Percentiles rank a stretch among this genome's conserved stretches.
These are phyloP conservation scores for Pleomassaria siparia DNA, from an alignment of 2,329 filamentous ascomycete species.

Conservation along the genomic window DNA sequence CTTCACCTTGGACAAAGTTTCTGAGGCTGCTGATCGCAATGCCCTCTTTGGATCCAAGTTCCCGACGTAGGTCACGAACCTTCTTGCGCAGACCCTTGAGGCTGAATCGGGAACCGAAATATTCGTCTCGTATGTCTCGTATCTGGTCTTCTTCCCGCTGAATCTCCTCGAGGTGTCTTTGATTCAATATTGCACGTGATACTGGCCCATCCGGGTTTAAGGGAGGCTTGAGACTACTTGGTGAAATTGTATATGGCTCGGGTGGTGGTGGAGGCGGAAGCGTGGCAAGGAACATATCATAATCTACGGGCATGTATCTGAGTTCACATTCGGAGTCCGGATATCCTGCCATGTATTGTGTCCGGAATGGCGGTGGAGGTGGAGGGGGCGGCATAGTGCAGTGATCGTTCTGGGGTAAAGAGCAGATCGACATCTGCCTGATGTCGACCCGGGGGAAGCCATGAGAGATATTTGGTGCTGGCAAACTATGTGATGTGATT, in stretches of 20 bases:
- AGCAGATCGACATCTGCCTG: not conserved
- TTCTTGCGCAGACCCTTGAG: conserved; percentile 5
- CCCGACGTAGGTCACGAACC: not conserved
- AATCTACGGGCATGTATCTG: no score
- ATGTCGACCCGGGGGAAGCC: not conserved
- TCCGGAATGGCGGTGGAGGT: no score
- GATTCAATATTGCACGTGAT: no score
- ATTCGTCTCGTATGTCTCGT: conserved; percentile 7
- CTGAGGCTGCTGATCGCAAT: not conserved
- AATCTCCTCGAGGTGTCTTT: not conserved
- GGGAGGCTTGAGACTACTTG: no score
- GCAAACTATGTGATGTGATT: not conserved
- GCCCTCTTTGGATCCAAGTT: conserved; percentile 5
- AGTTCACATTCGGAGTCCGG: no score
- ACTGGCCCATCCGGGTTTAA: no score
- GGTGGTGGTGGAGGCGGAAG: not conserved
- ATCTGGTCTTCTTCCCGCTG: conserved; percentile 10
- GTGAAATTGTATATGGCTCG: not conserved
- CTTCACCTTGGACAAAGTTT: not conserved
- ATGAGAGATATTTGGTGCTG: not conserved
- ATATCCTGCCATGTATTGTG: no score
- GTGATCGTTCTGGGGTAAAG: not conserved
- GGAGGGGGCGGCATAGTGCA: no score
- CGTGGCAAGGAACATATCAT: not conserved
- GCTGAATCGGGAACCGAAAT: conserved; percentile 5